These are phyloP conservation scores for Candida mesenterica DNA, from an alignment of 1,139 yeast species.

Conservation along the genomic window DNA sequence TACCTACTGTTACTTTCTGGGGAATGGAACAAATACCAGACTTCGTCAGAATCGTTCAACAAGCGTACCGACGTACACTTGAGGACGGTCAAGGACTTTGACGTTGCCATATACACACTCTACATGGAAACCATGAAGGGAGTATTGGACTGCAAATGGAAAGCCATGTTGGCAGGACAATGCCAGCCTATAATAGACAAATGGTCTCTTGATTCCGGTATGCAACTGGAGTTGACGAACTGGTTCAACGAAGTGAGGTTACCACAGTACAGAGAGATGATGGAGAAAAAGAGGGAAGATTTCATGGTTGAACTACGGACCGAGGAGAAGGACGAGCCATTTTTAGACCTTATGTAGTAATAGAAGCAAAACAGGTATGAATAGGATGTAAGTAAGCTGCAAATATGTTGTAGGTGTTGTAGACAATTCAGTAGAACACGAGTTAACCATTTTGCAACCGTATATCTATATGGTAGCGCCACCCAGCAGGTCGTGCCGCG, in stretches of 20 bases:
- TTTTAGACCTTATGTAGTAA: slow-evolving; percentile 34
- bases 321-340: slow-evolving; percentile 27
- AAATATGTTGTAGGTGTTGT: no score
- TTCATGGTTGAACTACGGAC: slow-evolving; percentile 27
- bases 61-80: slow-evolving; percentile 10
- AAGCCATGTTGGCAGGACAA: slow-evolving; percentile 28
- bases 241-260: slow-evolving; percentile 24
- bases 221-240: slow-evolving; percentile 22
- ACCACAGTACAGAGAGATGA: slow-evolving; percentile 22
- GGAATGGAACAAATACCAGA: slow-evolving; percentile 21
- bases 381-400: no score
- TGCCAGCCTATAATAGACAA: slow-evolving; percentile 32
- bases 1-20: slow-evolving; percentile 22
- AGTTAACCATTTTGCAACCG: no score
- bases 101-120: slow-evolving; percentile 20
- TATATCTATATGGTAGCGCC: no score
- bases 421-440: no score
- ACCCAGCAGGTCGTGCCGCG: no score
- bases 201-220: slow-evolving; percentile 37
- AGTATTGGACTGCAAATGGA: slow-evolving; percentile 31
- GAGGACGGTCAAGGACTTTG: slow-evolving; percentile 16
- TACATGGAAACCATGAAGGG: slow-evolving; percentile 28
- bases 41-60: slow-evolving; percentile 29
- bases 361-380: neutral
- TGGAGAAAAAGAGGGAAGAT: slow-evolving; percentile 29